Evolutionary conservation across 495 filamentous ascomycete species (phyloP).

Genomic region (Neurospora sp.): DNA sequence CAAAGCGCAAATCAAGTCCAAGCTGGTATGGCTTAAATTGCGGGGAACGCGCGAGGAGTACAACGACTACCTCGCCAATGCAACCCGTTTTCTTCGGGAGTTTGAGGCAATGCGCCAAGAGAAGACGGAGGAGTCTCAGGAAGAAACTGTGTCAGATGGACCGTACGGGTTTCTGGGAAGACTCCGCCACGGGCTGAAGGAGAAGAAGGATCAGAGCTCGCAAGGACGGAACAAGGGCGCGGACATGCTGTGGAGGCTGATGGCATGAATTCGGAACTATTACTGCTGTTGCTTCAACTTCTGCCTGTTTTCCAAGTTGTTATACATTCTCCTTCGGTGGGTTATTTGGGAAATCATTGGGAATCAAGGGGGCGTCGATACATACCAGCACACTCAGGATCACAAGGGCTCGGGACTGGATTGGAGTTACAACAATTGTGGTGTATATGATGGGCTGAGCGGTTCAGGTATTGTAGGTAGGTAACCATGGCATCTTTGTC

Average conservation of each 20-base stretch:
- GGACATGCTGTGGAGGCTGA: neutral
- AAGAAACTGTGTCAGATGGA: neutral
- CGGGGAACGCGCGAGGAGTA: slow-evolving; percentile 32
- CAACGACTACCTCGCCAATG: slow-evolving; percentile 30
- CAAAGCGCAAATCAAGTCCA: slow-evolving; percentile 33
- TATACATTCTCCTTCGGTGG: neutral
- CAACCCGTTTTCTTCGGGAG: slow-evolving; percentile 21
- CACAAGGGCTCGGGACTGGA: neutral
- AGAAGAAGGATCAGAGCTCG: neutral
- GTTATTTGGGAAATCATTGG: neutral
- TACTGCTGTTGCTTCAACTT: neutral
- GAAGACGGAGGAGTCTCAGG: neutral
- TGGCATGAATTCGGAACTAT: neutral
- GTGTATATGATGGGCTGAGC: neutral
- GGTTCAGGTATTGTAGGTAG: neutral
- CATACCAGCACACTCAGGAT: neutral
- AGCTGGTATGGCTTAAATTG: slow-evolving; percentile 37
- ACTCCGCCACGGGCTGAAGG: neutral
- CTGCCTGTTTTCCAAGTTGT: neutral
- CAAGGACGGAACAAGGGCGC: neutral
- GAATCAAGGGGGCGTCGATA: neutral
- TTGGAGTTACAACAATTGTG: neutral
- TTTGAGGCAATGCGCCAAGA: neutral
- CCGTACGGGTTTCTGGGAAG: neutral
- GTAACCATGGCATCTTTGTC: neutral